Evolutionary conservation across 208 protist species (phyloP).

Genomic region (Leishmania major): DNA sequence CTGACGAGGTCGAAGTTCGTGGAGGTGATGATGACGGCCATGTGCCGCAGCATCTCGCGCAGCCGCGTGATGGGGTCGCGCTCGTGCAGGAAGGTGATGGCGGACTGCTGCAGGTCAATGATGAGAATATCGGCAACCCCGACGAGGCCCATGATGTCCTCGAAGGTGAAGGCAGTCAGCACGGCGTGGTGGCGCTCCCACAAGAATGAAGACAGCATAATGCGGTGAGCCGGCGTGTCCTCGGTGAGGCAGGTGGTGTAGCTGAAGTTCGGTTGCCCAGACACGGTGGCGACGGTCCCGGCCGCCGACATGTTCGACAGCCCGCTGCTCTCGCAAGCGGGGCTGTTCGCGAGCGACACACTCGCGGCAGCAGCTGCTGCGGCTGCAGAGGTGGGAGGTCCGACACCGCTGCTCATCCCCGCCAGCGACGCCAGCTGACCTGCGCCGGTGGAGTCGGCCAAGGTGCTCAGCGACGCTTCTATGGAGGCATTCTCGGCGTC

Average conservation of each 20-base stretch:
- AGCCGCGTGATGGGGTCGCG: slow-evolving; percentile 73
- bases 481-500: slow-evolving; percentile 44
- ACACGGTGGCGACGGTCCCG: background rate
- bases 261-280: slow-evolving; percentile 43
- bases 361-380: slow-evolving; percentile 7
- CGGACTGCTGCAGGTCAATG: slow-evolving; percentile 83
- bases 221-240: slow-evolving; percentile 80
- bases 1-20: slow-evolving; percentile 60
- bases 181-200: slow-evolving; percentile 91
- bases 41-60: slow-evolving; percentile 73
- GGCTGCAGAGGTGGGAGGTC: background rate
- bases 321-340: slow-evolving; percentile 11
- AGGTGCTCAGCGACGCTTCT: slow-evolving; percentile 29
- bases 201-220: slow-evolving; percentile 87
- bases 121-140: slow-evolving; percentile 87
- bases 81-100: slow-evolving; percentile 43
- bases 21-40: slow-evolving; percentile 84
- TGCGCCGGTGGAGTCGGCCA: slow-evolving; percentile 11
- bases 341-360: slow-evolving; percentile 13
- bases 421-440: slow-evolving; percentile 11
- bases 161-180: slow-evolving; percentile 68
- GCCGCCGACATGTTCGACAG: slow-evolving; percentile 7
- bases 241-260: slow-evolving; percentile 89
- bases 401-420: background rate
- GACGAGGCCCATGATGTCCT: slow-evolving; percentile 72